Percentiles rank a stretch among this genome's conserved stretches.
Conservation (phyloP, 768 basidiomycete genomes). For the Lactarius trivialis region DNA sequence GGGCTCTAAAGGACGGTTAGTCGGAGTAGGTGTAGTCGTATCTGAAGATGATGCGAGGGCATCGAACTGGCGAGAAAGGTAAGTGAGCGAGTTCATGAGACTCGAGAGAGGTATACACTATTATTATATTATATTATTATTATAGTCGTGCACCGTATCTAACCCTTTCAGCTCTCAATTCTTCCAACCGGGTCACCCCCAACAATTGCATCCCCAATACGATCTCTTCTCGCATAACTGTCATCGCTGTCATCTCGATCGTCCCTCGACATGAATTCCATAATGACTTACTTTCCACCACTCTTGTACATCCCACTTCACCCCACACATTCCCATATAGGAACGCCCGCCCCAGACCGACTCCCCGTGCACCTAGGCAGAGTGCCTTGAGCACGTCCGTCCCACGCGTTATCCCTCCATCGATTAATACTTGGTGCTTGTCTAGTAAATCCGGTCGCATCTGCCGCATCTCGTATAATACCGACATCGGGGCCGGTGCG, state of each 20-base stretch:
- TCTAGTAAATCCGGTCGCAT: conserved; percentile 36
- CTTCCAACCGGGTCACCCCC: conserved; percentile 35
- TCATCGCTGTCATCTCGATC: not conserved
- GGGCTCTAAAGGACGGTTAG: not conserved
- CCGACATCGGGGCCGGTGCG: conserved; percentile 38
- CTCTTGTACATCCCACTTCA: conserved; percentile 27
- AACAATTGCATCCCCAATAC: conserved; percentile 36
- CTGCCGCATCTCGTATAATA: conserved; percentile 40
- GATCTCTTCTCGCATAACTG: conserved; percentile 39
- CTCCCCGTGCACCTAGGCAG: conserved; percentile 42
- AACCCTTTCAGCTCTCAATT: conserved; percentile 35
- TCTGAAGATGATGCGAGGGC: conserved; percentile 57
- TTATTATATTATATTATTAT: not conserved
- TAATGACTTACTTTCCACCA: conserved; percentile 26
- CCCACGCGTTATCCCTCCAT: conserved; percentile 41
- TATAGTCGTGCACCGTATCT: conserved; percentile 21
- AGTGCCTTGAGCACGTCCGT: conserved; percentile 45
- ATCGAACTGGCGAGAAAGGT: conserved; percentile 80
- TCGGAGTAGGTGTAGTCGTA: conserved; percentile 33
- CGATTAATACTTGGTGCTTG: conserved; percentile 37
- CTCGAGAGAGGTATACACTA: not conserved
- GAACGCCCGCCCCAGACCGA: conserved; percentile 41
- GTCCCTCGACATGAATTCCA: not conserved
- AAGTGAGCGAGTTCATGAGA: conserved; percentile 73
- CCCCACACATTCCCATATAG: conserved; percentile 39